These are phyloP conservation scores for Entonaema liquescens DNA, from an alignment of 495 filamentous ascomycete genomes.

Conservation along the genomic window DNA sequence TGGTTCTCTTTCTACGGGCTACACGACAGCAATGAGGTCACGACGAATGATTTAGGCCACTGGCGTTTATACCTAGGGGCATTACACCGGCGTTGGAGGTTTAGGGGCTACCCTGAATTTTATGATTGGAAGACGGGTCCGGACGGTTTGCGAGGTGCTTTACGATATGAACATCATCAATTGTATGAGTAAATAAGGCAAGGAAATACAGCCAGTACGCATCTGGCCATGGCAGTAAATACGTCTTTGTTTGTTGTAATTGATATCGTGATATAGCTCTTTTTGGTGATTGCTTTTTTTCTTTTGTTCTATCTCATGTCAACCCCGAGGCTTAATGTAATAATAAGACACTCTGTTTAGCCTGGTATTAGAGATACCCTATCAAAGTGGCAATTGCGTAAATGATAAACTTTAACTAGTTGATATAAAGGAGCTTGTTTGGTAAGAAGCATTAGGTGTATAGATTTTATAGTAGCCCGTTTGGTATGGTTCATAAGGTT, in stretches of 20 bases:
- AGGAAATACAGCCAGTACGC: slow-evolving; percentile 18
- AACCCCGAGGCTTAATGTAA: neutral
- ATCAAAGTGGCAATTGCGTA: neutral
- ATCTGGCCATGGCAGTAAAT: slow-evolving; percentile 1
- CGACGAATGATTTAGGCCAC: slow-evolving; percentile 38
- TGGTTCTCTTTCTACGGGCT: slow-evolving; percentile 33
- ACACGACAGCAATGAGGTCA: slow-evolving; percentile 42
- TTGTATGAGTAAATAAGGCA: slow-evolving; percentile 15
- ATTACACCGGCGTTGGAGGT: slow-evolving; percentile 46
- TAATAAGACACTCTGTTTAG: neutral
- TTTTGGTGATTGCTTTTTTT: neutral
- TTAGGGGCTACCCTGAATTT: slow-evolving; percentile 26
- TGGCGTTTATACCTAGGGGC: slow-evolving; percentile 35
- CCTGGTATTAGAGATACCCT: neutral
- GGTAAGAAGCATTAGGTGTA: no score
- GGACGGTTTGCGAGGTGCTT: slow-evolving; percentile 5
- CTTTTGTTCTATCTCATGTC: neutral
- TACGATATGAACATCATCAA: neutral
- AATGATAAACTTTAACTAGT: no score
- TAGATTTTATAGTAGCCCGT: neutral
- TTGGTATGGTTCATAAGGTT: no score
- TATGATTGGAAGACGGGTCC: slow-evolving; percentile 18
- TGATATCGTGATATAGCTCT: slow-evolving; percentile 5
- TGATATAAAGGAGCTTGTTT: no score
- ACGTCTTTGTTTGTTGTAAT: slow-evolving; percentile 9